Percentiles rank a stretch among this genome's conserved stretches.
These are phyloP conservation scores for Aspergillus hiratsukae DNA, from an alignment of 2,329 filamentous ascomycete genomes.

Conservation along the genomic window DNA sequence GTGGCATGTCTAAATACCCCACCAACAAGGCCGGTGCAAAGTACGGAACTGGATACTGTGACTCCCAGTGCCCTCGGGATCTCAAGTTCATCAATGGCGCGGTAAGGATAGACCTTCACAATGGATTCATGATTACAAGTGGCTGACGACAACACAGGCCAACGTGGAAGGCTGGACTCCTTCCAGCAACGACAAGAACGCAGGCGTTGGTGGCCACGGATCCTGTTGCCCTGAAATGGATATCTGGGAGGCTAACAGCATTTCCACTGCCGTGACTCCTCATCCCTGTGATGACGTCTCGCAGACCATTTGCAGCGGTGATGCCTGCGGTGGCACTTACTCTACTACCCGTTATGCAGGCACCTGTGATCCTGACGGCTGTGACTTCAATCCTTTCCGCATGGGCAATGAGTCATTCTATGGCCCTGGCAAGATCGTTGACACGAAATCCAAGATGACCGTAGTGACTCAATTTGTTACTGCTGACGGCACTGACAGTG, in stretches of 20 bases:
- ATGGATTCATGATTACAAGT: neutral
- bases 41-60: conserved; percentile 61
- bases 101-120: conserved; percentile 7
- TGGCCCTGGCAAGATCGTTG: conserved; percentile 54
- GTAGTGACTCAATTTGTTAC: conserved; percentile 66
- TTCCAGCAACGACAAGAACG: conserved; percentile 51
- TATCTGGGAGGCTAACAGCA: conserved; percentile 65
- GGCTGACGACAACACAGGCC: conserved; percentile 27
- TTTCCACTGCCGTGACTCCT: conserved; percentile 60
- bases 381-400: conserved; percentile 66
- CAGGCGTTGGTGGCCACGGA: conserved; percentile 50
- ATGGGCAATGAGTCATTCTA: conserved; percentile 61
- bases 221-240: conserved; percentile 66
- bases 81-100: conserved; percentile 42
- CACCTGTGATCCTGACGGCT: conserved; percentile 65
- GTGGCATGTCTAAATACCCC: conserved; percentile 49
- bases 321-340: conserved; percentile 50
- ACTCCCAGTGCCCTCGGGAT: conserved; percentile 52
- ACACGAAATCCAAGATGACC: conserved; percentile 57
- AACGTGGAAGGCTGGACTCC: conserved; percentile 52
- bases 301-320: conserved; percentile 48
- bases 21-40: conserved; percentile 54
- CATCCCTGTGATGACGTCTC: conserved; percentile 55
- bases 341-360: conserved; percentile 54
- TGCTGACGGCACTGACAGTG: conserved; percentile 43